A percentile compares a stretch with the other conserved stretches of the same genome.
phyloP scores from a whole-genome alignment of 768 basidiomycete species.

The Fistulinella prunicolor region DNA sequence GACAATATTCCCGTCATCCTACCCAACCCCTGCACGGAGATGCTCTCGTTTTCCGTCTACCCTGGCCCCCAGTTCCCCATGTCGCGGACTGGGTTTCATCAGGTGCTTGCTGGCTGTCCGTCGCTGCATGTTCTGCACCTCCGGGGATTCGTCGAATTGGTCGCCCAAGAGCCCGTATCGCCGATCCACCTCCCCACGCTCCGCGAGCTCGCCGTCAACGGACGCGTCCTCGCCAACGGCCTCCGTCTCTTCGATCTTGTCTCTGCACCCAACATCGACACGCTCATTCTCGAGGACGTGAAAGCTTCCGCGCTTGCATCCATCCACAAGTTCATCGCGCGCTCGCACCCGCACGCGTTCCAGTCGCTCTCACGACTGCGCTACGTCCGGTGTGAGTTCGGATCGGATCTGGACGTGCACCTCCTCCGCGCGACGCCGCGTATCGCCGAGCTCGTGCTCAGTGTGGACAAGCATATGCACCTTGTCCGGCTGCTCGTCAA shows the following conservation, averaged over 20 bases:
- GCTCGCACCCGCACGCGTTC: constrained; percentile 27
- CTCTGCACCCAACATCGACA: constrained; percentile 32
- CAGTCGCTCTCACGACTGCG: constrained; percentile 27
- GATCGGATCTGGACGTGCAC: constrained; percentile 30
- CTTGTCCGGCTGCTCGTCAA: constrained; percentile 32
- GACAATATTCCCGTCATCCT: constrained; percentile 30
- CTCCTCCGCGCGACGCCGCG: constrained; percentile 32
- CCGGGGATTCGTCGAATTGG: constrained; percentile 31
- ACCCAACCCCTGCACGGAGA: constrained; percentile 19
- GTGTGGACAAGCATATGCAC: constrained; percentile 29
- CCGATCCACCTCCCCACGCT: constrained; percentile 24
- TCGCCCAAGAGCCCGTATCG: constrained; percentile 15
- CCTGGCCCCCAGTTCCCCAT: constrained; percentile 33
- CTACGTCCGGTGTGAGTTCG: constrained; percentile 32
- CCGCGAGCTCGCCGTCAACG: constrained; percentile 32
- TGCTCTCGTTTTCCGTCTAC: constrained; percentile 33
- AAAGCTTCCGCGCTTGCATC: constrained; percentile 23
- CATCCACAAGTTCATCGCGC: constrained; percentile 29
- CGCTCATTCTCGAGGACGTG: constrained; percentile 31
- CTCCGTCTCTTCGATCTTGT: constrained; percentile 33
- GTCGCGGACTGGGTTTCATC: constrained; percentile 23
- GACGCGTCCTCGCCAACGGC: constrained; percentile 27
- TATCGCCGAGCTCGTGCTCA: constrained; percentile 31
- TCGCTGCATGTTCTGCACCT: constrained; percentile 25
- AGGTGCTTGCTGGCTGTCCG: constrained; percentile 19